Evolutionary conservation across 73 alveolate genomes (phyloP).

Genomic region (Paramecium sexaurelia): DNA sequence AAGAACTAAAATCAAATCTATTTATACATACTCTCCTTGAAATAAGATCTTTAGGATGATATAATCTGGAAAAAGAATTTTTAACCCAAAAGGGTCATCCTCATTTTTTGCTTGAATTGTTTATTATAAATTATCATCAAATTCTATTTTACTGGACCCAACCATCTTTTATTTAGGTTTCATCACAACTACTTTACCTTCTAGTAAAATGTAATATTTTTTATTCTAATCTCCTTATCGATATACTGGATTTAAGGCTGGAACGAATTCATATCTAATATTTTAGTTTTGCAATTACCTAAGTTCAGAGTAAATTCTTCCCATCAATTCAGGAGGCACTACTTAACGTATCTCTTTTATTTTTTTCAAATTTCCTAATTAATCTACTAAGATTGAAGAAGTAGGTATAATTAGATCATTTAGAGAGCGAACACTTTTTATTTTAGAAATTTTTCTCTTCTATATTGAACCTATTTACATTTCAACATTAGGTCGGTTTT

Average conservation of each 20-base stretch:
- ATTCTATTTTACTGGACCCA: constrained; percentile 10
- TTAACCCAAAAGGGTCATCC: constrained; percentile 46
- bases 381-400: neutral
- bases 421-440: neutral
- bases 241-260: constrained; percentile 8
- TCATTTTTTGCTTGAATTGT: neutral
- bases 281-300: neutral
- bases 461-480: neutral
- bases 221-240: constrained; percentile 31
- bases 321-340: constrained; percentile 36
- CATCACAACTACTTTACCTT: constrained; percentile 9
- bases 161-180: constrained; percentile 46
- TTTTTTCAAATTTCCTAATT: neutral
- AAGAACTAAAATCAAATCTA: neutral
- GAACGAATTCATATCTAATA: constrained; percentile 13
- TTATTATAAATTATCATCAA: neutral
- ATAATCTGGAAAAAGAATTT: constrained; percentile 16
- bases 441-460: neutral
- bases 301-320: constrained; percentile 22
- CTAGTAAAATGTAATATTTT: neutral
- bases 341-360: neutral
- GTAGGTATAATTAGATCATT: constrained; percentile 19
- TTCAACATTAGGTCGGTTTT: neutral
- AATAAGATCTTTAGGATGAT: neutral
- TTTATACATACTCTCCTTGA: constrained; percentile 30